phyloP scores from a whole-genome alignment of 208 protist species.

The Acanthamoeba culbertsoni region DNA sequence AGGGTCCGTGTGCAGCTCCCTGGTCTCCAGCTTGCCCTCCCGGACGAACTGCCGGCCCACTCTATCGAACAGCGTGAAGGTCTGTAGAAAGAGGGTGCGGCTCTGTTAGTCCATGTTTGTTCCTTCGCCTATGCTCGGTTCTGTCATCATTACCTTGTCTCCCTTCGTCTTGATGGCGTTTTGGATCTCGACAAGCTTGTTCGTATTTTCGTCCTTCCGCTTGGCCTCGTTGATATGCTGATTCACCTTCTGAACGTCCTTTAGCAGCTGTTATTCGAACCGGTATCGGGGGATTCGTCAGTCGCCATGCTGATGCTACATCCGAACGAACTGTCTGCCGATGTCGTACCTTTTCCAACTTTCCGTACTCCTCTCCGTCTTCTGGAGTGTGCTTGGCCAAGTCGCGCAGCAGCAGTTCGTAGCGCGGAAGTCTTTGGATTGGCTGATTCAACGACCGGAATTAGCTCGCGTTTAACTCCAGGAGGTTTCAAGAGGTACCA shows the following conservation, averaged over 20 bases:
- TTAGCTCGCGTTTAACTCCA: too few relatives aligned
- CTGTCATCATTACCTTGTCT: background rate
- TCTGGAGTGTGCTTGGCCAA: background rate
- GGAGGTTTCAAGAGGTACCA: background rate
- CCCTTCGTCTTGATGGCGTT: background rate
- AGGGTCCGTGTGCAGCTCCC: background rate
- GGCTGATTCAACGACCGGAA: background rate
- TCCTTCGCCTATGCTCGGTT: background rate
- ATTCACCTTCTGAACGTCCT: background rate
- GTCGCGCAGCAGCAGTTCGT: slow-evolving; percentile 15
- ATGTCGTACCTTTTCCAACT: background rate
- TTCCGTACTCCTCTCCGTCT: background rate
- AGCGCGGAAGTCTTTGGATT: background rate
- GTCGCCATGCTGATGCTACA: background rate
- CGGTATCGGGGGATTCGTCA: background rate
- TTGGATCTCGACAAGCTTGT: slow-evolving; percentile 4
- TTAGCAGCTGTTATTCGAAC: background rate
- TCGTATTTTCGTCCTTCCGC: background rate
- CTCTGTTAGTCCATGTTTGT: background rate
- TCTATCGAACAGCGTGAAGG: background rate
- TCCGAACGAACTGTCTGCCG: too few relatives aligned
- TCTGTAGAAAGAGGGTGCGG: background rate
- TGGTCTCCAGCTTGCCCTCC: background rate
- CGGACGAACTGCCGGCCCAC: background rate
- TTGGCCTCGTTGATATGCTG: slow-evolving; percentile 25